Evolutionary conservation across 192 early-diverging fungal genomes (phyloP).

Genomic region (Backusella parvicylindrica): DNA sequence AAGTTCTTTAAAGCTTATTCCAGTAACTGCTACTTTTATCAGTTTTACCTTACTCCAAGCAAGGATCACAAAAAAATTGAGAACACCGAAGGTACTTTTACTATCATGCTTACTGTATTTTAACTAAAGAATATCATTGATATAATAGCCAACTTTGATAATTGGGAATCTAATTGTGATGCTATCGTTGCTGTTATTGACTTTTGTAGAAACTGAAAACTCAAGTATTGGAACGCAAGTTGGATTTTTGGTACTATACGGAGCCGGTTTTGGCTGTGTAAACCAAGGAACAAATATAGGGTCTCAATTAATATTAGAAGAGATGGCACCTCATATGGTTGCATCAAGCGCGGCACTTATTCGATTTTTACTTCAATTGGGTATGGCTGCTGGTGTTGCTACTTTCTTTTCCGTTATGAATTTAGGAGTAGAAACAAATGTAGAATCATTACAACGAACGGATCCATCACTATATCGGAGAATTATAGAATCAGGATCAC

Average conservation of each 20-base stretch:
- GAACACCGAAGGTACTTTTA: neutral
- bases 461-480: neutral
- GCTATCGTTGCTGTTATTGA: neutral
- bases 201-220: neutral
- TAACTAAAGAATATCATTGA: neutral
- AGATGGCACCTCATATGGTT: neutral
- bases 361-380: neutral
- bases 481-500: neutral
- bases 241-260: neutral
- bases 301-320: neutral
- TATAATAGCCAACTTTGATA: neutral
- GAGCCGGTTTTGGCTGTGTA: neutral
- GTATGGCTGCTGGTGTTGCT: neutral
- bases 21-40: neutral
- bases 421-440: neutral
- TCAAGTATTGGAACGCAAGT: neutral
- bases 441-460: neutral
- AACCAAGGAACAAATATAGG: neutral
- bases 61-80: neutral
- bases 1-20: neutral
- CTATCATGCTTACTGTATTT: neutral
- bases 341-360: neutral
- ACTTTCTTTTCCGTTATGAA: neutral
- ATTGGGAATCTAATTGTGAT: neutral
- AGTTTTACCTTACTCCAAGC: neutral